Evolutionary conservation across 2,329 filamentous ascomycete species (phyloP).

Genomic region (Phoma herbarum): DNA sequence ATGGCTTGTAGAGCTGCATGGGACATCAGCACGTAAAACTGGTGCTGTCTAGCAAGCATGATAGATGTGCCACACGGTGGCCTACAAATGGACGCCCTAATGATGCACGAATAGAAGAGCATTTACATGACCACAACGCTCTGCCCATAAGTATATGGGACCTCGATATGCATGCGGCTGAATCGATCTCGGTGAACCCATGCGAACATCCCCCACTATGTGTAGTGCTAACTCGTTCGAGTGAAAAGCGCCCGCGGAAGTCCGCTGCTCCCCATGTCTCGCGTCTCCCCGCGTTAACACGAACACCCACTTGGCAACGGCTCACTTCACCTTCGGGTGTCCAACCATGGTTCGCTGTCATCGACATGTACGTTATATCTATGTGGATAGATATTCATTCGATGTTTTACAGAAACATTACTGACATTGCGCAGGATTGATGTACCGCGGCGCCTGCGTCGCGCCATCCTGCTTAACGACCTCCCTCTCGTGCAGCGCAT

Average conservation of each 20-base stretch:
- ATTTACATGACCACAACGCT: slow-evolving; percentile 5
- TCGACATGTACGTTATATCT: slow-evolving; percentile 35
- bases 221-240: slow-evolving; percentile 32
- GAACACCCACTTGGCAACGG: slow-evolving; percentile 13
- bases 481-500: slow-evolving; percentile 78
- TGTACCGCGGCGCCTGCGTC: slow-evolving; percentile 77
- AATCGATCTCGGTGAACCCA: slow-evolving; percentile 12
- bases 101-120: slow-evolving; percentile 36
- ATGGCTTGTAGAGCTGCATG: slow-evolving; percentile 76
- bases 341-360: slow-evolving; percentile 34
- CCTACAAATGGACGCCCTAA: slow-evolving; percentile 21
- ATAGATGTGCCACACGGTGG: slow-evolving; percentile 27
- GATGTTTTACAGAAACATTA: not conserved
- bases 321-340: slow-evolving; percentile 13
- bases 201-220: slow-evolving; percentile 26
- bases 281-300: slow-evolving; percentile 25
- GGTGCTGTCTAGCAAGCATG: slow-evolving; percentile 30
- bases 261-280: slow-evolving; percentile 23
- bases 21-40: slow-evolving; percentile 31
- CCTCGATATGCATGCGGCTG: slow-evolving; percentile 5
- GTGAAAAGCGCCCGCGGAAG: slow-evolving; percentile 35
- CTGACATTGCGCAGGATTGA: slow-evolving; percentile 69
- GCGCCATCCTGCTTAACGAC: slow-evolving; percentile 81
- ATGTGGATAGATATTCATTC: not conserved
- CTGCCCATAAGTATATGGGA: not conserved